Evolutionary conservation across 345 rosid species (phyloP).

Genomic region (Toxicodendron radicans): DNA sequence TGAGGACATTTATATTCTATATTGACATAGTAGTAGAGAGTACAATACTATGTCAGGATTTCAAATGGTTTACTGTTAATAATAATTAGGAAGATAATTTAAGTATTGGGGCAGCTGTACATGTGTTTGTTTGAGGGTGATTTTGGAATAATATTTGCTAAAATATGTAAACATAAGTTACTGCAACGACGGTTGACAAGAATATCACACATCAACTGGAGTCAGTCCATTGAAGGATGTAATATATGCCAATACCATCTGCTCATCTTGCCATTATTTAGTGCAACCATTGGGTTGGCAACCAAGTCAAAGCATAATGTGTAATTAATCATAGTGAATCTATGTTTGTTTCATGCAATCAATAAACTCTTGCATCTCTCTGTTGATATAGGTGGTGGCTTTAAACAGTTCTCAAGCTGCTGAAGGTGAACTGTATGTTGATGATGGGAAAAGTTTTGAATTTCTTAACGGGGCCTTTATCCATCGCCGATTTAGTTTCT

Average conservation of each 20-base stretch:
- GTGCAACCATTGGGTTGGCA: background rate
- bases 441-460: slow-evolving; percentile 85
- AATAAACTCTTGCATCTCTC: background rate
- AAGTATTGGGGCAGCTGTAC: background rate
- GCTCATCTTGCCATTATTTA: background rate
- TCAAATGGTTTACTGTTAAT: no score
- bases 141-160: background rate
- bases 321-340: background rate
- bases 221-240: background rate
- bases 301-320: background rate
- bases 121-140: background rate
- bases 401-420: slow-evolving; percentile 87
- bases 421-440: slow-evolving; percentile 89
- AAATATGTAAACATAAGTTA: background rate
- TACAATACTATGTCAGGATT: no score
- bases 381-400: slow-evolving; percentile 68
- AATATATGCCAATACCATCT: no score
- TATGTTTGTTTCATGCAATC: background rate
- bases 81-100: no score
- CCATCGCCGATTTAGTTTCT: slow-evolving; percentile 77
- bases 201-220: background rate
- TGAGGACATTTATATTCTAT: no score
- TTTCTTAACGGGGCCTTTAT: slow-evolving; percentile 68
- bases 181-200: background rate
- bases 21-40: no score